Evolutionary conservation across 768 basidiomycete species (phyloP).

Genomic region (Tricholoma saponaceum): DNA sequence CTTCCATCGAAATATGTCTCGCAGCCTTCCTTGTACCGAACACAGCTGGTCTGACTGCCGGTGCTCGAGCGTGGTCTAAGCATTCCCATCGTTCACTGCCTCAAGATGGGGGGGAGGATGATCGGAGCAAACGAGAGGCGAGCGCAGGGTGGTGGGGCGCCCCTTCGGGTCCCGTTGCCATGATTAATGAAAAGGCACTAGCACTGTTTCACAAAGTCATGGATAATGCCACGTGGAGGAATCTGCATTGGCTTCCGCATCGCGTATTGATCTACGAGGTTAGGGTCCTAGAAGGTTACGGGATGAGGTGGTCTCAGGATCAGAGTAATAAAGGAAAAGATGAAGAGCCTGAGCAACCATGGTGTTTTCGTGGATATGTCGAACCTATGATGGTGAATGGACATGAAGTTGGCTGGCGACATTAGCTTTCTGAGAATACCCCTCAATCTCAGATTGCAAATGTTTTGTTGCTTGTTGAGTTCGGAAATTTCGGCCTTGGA

Average conservation of each 20-base stretch:
- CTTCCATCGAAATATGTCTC: slow-evolving; percentile 45
- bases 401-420: slow-evolving; percentile 59
- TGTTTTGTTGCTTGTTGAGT: too few species aligned
- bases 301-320: slow-evolving; percentile 64
- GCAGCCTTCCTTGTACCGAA: slow-evolving; percentile 49
- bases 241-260: slow-evolving; percentile 66
- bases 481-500: too few species aligned
- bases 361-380: slow-evolving; percentile 62
- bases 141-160: slow-evolving; percentile 56
- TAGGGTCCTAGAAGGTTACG: slow-evolving; percentile 57
- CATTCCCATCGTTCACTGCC: slow-evolving; percentile 53
- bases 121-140: slow-evolving; percentile 14
- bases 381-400: slow-evolving; percentile 69
- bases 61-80: slow-evolving; percentile 65
- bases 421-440: slow-evolving; percentile 24
- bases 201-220: slow-evolving; percentile 50
- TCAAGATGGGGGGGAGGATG: slow-evolving; percentile 7
- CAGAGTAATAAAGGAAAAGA: slow-evolving; percentile 15
- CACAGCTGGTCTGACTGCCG: slow-evolving; percentile 47
- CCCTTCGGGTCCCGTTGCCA: slow-evolving; percentile 47
- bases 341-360: slow-evolving; percentile 23
- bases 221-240: slow-evolving; percentile 52
- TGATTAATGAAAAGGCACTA: slow-evolving; percentile 50
- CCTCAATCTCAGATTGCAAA: too few species aligned
- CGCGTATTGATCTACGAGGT: slow-evolving; percentile 59